Conservation (phyloP, 2,329 filamentous ascomycete species). For the Sphaceloma murrayae region DNA sequence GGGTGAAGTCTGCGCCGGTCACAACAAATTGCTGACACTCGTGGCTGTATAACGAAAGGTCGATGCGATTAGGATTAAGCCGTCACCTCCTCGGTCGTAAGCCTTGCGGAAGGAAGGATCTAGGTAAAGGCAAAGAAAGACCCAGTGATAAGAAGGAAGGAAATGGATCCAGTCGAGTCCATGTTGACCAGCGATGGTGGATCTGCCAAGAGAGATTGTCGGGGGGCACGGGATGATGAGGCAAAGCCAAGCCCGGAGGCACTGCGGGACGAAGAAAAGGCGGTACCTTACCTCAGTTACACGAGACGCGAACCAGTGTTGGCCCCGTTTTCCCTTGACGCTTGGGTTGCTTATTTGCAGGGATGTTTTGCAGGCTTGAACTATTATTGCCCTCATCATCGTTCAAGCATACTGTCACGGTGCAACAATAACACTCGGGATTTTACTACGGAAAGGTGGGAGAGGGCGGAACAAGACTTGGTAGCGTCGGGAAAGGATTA, state of each 20-base stretch:
- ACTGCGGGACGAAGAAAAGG: constrained; percentile 2
- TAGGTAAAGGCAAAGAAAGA: constrained; percentile 5
- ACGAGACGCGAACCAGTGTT: constrained; percentile 4
- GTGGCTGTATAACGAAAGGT: background rate
- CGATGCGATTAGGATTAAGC: no score
- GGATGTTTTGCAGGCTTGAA: no score
- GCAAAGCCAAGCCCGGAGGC: constrained; percentile 3
- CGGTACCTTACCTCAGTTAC: no score
- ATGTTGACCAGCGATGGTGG: background rate
- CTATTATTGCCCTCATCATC: background rate
- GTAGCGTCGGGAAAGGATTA: background rate
- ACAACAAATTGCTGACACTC: background rate
- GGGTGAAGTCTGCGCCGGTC: background rate
- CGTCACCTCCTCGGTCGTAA: background rate
- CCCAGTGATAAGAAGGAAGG: background rate
- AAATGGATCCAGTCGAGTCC: constrained; percentile 5
- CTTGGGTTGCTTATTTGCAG: background rate
- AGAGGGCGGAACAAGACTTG: background rate
- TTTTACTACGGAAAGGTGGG: no score
- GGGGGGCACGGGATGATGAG: constrained; percentile 4
- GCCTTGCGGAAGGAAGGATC: background rate
- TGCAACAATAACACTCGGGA: no score
- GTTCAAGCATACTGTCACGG: background rate
- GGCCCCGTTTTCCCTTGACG: background rate
- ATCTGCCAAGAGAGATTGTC: constrained; percentile 5